phyloP scores from a whole-genome alignment of 768 basidiomycete species.

The Trametes cinnabarina region DNA sequence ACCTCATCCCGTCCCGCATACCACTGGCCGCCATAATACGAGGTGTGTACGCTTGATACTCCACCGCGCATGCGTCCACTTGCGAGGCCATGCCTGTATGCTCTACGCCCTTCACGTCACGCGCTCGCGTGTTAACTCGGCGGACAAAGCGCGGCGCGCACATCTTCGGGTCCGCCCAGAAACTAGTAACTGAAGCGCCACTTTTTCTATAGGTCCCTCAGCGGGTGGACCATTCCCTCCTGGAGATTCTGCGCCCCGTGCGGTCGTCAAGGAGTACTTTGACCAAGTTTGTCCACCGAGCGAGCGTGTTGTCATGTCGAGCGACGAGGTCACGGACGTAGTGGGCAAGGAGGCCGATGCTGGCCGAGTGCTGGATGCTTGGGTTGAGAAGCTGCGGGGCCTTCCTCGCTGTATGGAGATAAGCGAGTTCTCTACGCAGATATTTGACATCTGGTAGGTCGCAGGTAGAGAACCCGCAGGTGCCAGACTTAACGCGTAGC shows the following conservation, averaged over 20 bases:
- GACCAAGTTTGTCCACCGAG: constrained; percentile 45
- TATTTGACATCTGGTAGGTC: constrained; percentile 55
- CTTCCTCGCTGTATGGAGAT: constrained; percentile 52
- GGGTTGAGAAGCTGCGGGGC: constrained; percentile 46
- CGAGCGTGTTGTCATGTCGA: constrained; percentile 32
- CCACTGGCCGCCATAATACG: constrained; percentile 53
- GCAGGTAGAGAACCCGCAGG: neutral
- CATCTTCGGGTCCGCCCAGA: neutral
- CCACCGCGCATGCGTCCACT: too few species aligned
- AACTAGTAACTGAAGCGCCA: neutral
- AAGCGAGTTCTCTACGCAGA: constrained; percentile 32
- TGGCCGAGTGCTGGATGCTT: constrained; percentile 39
- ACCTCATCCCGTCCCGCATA: constrained; percentile 49
- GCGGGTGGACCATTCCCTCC: constrained; percentile 40
- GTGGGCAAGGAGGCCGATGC: constrained; percentile 31
- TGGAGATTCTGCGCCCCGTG: constrained; percentile 38
- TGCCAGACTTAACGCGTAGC: neutral
- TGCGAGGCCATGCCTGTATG: too few species aligned
- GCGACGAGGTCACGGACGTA: constrained; percentile 23
- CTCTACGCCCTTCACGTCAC: neutral
- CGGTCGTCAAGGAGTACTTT: constrained; percentile 48
- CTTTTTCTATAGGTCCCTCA: constrained; percentile 36
- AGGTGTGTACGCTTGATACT: constrained; percentile 39
- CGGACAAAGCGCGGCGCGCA: neutral
- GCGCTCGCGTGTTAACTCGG: neutral